These are phyloP conservation scores for Onygenales sp. DNA, from an alignment of 2,329 filamentous ascomycete genomes.

Conservation along the genomic window DNA sequence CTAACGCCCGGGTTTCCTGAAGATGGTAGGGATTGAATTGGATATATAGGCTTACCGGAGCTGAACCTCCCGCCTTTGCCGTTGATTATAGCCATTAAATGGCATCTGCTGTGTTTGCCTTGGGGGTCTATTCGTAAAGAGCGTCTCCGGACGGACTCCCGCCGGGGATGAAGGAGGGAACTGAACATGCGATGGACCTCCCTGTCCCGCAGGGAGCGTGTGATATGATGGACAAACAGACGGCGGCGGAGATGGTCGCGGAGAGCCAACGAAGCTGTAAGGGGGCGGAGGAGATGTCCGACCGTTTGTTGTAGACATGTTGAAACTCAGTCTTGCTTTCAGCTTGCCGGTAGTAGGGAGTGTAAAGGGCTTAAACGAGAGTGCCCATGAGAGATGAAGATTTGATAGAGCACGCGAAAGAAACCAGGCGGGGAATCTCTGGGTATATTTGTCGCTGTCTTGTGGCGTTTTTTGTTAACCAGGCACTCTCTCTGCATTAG, in stretches of 20 bases:
- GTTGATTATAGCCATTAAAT: neutral
- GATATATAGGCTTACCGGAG: neutral
- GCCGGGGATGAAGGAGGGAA: neutral
- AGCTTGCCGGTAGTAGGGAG: no score
- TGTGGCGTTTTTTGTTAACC: no score
- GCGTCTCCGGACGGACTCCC: no score
- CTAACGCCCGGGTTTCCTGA: no score
- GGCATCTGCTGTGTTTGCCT: neutral
- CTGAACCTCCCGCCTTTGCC: neutral
- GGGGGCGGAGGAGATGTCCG: neutral
- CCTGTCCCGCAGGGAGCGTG: neutral
- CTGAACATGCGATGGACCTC: neutral
- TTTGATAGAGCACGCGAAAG: no score
- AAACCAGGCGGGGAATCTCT: no score
- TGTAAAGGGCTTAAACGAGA: no score
- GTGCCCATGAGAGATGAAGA: no score
- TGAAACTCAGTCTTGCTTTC: neutral
- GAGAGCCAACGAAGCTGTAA: neutral
- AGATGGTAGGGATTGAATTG: no score
- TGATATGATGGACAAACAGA: neutral
- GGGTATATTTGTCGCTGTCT: no score
- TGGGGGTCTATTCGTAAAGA: neutral
- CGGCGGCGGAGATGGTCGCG: neutral
- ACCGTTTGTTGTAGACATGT: neutral
- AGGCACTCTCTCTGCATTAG: no score